Evolutionary conservation across 2,329 filamentous ascomycete species (phyloP), one percentile per base, ranked within the genome.

Genomic region (Phoma herbarum): DNA sequence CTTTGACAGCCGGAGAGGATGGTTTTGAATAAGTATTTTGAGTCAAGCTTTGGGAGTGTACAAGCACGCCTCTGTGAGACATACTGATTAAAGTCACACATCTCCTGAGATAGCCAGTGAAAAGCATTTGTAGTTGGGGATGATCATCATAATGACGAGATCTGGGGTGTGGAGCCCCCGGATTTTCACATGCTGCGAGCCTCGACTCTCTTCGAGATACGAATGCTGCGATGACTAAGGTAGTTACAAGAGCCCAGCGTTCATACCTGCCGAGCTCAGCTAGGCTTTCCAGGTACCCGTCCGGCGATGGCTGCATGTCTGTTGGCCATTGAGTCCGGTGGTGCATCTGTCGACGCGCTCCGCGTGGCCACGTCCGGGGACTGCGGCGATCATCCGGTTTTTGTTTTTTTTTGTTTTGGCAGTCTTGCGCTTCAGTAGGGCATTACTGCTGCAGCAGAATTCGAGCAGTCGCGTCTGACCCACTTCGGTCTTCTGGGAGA

Each of bases 121-220:
- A 4, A 35, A n/a, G 31, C n/a, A 16, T 35, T 35, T 35, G 31
- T 35, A 16, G 8, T 35, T 14, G n/a, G 14, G 12, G 29, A 14
- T 31, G 11, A 31, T 31, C 4, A 2, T 35, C 31, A 16, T 35
- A 16, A 16, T 35, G 6, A 12, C 7, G 35, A 45, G 16, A 29
- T 9, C 20, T 42, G 39, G 11, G 11, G 39, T 42, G 55, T 50
- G 55, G 57, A 63, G 57, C 60, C 60, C 60, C 60, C 57, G 37
- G 60, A 60, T 57, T 54, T 52, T 62, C 60, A 62, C 60, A 60
- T 62, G 44, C 52, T 37, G 28, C 22, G 29, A 14, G 22, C 22
- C 18, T 7, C 3, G 7, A 26, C 29, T 2, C 29, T 14, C 3
- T 12, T 26, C 2, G 6, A 37, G 20, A 20, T 26, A 22, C 25